These are phyloP conservation scores for Neophaeococcomyces aloes DNA, from an alignment of 2,329 filamentous ascomycete genomes.

Conservation along the genomic window DNA sequence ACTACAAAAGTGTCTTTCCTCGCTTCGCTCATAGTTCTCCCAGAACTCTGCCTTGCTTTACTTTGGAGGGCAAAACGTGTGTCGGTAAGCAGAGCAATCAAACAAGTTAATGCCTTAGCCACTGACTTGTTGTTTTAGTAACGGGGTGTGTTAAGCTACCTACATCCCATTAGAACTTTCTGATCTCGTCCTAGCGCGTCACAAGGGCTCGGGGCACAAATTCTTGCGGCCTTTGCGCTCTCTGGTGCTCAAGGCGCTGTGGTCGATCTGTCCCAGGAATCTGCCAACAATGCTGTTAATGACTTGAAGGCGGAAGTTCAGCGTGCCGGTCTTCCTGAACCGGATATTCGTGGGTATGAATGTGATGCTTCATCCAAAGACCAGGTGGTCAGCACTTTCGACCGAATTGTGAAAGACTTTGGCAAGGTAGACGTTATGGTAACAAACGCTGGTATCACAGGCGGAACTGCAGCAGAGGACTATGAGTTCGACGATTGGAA, in stretches of 20 bases:
- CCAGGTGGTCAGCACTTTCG: slow-evolving; percentile 20
- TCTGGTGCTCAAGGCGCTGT: slow-evolving; percentile 9
- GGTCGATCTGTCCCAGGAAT: slow-evolving; percentile 6
- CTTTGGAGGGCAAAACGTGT: slow-evolving; percentile 16
- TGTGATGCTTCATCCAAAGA: slow-evolving; percentile 1
- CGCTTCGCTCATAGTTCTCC: slow-evolving; percentile 4
- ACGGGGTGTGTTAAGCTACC: background rate
- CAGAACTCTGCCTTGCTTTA: slow-evolving; percentile 13
- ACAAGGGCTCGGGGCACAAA: slow-evolving; percentile 9
- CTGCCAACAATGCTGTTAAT: slow-evolving; percentile 1
- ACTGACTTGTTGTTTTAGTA: background rate
- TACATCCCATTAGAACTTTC: background rate
- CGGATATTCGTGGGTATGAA: slow-evolving; percentile 6
- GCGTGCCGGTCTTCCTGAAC: slow-evolving; percentile 1
- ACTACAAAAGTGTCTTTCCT: background rate
- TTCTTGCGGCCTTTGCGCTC: slow-evolving; percentile 10
- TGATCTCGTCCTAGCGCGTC: slow-evolving; percentile 4
- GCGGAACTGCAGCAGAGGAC: slow-evolving; percentile 27
- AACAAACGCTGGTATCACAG: slow-evolving; percentile 32
- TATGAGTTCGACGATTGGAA: slow-evolving; percentile 31
- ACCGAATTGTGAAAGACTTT: slow-evolving; percentile 26
- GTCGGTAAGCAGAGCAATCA: slow-evolving; percentile 10
- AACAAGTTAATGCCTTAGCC: background rate
- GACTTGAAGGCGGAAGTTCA: slow-evolving; percentile 7
- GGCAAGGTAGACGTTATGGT: slow-evolving; percentile 32